Base-by-base conservation (phyloP, 23 red algal genomes). In the Cyanidiococcus yangmingshanensis region DNA sequence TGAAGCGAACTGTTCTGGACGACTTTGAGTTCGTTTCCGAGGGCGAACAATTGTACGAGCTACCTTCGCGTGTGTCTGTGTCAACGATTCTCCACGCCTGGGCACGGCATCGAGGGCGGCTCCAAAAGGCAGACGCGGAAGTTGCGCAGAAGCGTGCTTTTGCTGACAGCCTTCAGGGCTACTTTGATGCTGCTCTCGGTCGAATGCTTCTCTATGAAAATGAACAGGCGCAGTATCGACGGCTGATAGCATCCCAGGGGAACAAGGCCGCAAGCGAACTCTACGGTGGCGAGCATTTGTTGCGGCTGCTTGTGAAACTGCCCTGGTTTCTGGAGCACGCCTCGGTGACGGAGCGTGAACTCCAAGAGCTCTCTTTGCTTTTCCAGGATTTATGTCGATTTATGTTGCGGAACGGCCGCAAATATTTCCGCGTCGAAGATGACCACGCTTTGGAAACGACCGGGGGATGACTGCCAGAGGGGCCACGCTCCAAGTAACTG, bases 261-360 rank as follows among this genome's bases (percentile, higher is more conserved):
- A 21, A 21, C 7, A 41, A 57, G 17, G 58, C 50, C 16, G 85
- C 91, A 38, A 86, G 81, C 38, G 67, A 87, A 17, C 74, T 98
- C 41, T 98, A 98, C 71, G 94, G 94, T 27, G 79, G 79, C 30
- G 94, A 98, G 75, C 94, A 98, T 67, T 83, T 98, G 7, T 50
- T 98, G 15, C 75, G 94, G 40, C 41, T 98, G 25, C 59, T 98
- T 21, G 76, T 91, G 41, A 89, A 91, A 58, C 82, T 98, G 75
- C 94, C 94, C 17, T 77, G 63, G 36, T 76, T 95, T 38, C 74
- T 95, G 0, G 79, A 71, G 27, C 63, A 71, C 12, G 3, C 27
- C 16, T 29, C 63, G n/a, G 32, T 71, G 12, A 35, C n/a, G 12
- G 7, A 29, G 7, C 16, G 32, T 29, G 32, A 32, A 29, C 12